A percentile compares a stretch with the other conserved stretches of the same genome.
Conservation (phyloP, 192 early-diverging fungal genomes). For the Funneliformis mosseae region DNA sequence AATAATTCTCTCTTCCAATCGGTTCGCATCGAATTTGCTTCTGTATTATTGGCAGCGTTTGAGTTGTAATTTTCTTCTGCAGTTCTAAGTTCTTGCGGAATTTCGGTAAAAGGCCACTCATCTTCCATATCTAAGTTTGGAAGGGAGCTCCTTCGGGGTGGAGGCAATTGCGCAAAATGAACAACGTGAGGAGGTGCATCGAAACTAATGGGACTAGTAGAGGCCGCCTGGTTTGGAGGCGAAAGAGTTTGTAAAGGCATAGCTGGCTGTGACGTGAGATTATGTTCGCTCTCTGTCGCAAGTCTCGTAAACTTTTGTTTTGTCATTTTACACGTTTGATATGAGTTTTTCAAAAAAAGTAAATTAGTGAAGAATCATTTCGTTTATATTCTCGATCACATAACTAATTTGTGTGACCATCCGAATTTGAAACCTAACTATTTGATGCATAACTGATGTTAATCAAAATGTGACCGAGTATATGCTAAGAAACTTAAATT, state of each 20-base stretch:
- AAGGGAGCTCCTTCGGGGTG: neutral
- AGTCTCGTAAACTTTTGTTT: conserved; percentile 30
- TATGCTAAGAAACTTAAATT: no score
- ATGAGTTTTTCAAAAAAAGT: no score
- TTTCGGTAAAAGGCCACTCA: conserved; percentile 49
- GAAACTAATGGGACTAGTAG: neutral
- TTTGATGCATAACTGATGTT: no score
- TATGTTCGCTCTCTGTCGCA: conserved; percentile 13
- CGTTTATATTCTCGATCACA: no score
- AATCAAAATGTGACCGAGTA: no score
- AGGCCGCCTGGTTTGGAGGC: neutral
- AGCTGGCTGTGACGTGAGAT: neutral
- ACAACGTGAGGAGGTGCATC: neutral
- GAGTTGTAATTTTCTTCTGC: conserved; percentile 37
- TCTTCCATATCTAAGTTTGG: conserved; percentile 34
- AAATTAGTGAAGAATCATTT: no score
- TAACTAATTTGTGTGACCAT: no score
- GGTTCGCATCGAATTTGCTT: conserved; percentile 50
- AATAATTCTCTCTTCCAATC: conserved; percentile 63
- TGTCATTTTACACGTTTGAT: conserved; percentile 4
- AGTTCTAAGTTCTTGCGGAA: conserved; percentile 45
- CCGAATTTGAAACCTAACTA: no score
- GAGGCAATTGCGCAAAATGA: neutral
- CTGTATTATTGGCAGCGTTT: conserved; percentile 44
- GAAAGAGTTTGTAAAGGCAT: conserved; percentile 3